Percentiles rank a stretch among this genome's conserved stretches.
These are phyloP conservation scores for Petunia axillaris DNA, from an alignment of 257 asterid genomes.

Conservation along the genomic window DNA sequence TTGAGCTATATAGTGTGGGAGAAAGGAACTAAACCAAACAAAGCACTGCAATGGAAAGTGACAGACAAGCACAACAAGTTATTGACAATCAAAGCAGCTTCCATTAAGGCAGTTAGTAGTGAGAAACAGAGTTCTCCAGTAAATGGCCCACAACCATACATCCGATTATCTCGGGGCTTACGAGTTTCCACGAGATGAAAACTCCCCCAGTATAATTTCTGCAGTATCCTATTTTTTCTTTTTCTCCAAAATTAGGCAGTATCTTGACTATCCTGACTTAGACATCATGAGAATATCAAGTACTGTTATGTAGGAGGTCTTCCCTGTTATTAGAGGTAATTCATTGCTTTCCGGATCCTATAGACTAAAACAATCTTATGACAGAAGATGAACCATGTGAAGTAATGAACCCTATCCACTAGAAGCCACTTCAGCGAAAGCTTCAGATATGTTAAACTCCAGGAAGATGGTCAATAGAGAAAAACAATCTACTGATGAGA, in stretches of 20 bases:
- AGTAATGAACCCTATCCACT: not conserved
- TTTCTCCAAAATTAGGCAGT: not conserved
- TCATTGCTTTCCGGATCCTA: not conserved
- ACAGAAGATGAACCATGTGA: not conserved
- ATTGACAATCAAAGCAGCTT: not conserved
- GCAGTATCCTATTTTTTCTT: not conserved
- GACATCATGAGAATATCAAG: no score
- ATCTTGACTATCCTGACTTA: not conserved
- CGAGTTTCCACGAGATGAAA: not conserved
- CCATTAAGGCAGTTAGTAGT: not conserved
- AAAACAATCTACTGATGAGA: not conserved
- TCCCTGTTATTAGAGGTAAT: not conserved
- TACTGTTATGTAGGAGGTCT: not conserved
- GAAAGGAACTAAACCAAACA: not conserved
- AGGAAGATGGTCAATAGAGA: not conserved
- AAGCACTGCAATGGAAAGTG: not conserved
- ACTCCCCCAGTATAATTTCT: not conserved
- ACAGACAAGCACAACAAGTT: conserved; percentile 1
- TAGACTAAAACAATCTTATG: not conserved
- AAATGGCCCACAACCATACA: not conserved
- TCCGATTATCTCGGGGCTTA: not conserved
- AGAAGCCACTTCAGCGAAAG: not conserved
- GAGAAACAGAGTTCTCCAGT: not conserved
- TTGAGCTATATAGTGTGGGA: not conserved
- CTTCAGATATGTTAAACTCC: not conserved